Percentiles rank a stretch among this genome's conserved stretches.
Conservation (phyloP, 2,329 filamentous ascomycete species). For the Chrysoporthe cubensis region DNA sequence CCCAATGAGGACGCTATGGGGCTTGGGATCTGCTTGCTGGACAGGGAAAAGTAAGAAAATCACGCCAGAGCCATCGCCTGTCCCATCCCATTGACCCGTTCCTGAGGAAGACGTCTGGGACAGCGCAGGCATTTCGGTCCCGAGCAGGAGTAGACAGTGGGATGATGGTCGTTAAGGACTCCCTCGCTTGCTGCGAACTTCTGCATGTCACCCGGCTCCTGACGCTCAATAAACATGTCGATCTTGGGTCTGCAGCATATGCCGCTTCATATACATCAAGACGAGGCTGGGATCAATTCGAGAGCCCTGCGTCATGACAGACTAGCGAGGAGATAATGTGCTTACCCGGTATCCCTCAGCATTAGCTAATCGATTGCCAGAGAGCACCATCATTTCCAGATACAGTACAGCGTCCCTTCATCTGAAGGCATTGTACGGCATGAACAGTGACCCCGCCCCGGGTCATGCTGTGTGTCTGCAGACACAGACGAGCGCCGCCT, state of each 20-base stretch:
- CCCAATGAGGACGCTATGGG: neutral
- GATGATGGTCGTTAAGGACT: neutral
- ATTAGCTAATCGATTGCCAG: no score
- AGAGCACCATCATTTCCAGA: neutral
- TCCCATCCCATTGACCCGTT: neutral
- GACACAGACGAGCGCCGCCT: neutral
- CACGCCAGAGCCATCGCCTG: neutral
- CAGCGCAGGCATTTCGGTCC: no score
- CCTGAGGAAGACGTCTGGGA: neutral
- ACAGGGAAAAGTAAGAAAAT: neutral
- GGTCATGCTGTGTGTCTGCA: neutral
- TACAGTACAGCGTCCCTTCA: neutral
- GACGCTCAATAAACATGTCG: neutral
- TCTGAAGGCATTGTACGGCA: neutral
- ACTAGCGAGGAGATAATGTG: neutral
- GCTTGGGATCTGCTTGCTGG: neutral
- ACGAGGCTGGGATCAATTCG: neutral
- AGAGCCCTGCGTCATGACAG: neutral
- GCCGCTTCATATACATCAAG: neutral
- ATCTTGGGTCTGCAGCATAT: neutral
- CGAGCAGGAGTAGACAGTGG: conserved; percentile 4
- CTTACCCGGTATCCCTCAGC: neutral
- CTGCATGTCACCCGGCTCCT: neutral
- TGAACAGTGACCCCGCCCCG: neutral
- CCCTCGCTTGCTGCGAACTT: no score